phyloP scores from a whole-genome alignment of 306 rosid species.

The Vachellia pachyceras region DNA sequence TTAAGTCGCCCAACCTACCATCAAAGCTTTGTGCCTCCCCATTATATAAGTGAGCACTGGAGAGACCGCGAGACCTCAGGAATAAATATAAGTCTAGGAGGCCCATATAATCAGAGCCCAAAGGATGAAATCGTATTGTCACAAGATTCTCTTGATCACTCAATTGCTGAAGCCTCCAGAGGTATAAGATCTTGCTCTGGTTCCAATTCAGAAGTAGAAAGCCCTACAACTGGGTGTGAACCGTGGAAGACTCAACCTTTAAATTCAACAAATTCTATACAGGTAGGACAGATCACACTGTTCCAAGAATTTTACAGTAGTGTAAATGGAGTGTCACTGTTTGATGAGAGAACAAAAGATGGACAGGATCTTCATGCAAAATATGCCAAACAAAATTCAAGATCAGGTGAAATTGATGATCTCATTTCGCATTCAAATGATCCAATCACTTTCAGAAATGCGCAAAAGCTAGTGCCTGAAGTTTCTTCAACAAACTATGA shows the following conservation, averaged over 20 bases:
- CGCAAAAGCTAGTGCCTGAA: conserved; percentile 44
- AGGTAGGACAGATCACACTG: conserved; percentile 45
- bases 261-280: conserved; percentile 44
- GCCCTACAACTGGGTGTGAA: conserved; percentile 47
- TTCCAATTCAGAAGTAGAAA: conserved; percentile 75
- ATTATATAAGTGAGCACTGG: conserved; percentile 47
- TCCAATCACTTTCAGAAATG: conserved; percentile 50
- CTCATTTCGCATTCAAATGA: conserved; percentile 45
- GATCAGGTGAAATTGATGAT: conserved; percentile 40
- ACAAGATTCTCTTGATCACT: conserved; percentile 78
- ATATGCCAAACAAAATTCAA: conserved; percentile 44
- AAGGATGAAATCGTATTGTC: conserved; percentile 76
- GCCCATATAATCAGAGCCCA: conserved; percentile 50
- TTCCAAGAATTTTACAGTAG: conserved; percentile 62
- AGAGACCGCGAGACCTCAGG: conserved; percentile 42
- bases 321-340: conserved; percentile 50
- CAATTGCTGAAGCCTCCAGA: conserved; percentile 64
- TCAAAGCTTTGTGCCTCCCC: conserved; percentile 45
- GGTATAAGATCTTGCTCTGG: conserved; percentile 57
- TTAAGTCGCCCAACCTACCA: conserved; percentile 48
- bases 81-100: conserved; percentile 36
- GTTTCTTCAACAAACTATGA: conserved; percentile 28
- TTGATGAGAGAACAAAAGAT: conserved; percentile 48
- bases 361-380: conserved; percentile 43
- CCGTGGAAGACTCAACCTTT: conserved; percentile 42